phyloP scores from a whole-genome alignment of 768 basidiomycete species.

The Hypsizygus marmoreus region DNA sequence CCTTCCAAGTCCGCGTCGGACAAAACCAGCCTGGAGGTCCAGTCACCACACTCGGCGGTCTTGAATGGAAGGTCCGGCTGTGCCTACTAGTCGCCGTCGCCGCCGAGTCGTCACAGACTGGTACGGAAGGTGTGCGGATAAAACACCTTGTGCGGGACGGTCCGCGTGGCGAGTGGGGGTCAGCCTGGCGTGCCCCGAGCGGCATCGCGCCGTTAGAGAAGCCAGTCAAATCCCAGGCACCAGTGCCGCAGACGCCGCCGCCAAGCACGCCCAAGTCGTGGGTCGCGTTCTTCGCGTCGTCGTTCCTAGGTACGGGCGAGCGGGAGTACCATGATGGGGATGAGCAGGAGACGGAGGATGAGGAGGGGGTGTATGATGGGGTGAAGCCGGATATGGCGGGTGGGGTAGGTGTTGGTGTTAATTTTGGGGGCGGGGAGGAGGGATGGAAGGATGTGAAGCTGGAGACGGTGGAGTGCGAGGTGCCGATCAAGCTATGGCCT shows the following conservation, averaged over 20 bases:
- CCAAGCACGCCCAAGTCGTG: constrained; percentile 34
- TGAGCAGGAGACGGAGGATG: constrained; percentile 39
- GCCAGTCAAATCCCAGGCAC: constrained; percentile 23
- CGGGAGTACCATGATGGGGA: constrained; percentile 64
- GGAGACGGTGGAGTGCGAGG: constrained; percentile 94
- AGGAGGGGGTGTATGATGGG: constrained; percentile 45
- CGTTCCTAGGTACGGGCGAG: constrained; percentile 39
- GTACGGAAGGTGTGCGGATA: constrained; percentile 53
- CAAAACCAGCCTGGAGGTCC: constrained; percentile 21
- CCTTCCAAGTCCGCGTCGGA: constrained; percentile 70
- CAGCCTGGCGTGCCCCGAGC: constrained; percentile 59
- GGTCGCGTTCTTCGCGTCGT: constrained; percentile 39
- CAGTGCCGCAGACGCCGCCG: constrained; percentile 14
- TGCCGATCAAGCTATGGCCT: constrained; percentile 86
- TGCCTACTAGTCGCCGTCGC: constrained; percentile 83
- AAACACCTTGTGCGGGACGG: constrained; percentile 61
- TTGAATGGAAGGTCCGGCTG: constrained; percentile 89
- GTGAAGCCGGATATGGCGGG: constrained; percentile 47
- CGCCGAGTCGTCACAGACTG: constrained; percentile 41
- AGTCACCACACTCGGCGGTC: constrained; percentile 55
- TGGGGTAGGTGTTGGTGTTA: constrained; percentile 53
- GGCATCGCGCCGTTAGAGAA: constrained; percentile 66
- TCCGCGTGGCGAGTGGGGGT: constrained; percentile 69
- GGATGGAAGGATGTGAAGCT: constrained; percentile 69
- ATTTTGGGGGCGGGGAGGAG: constrained; percentile 53